A percentile compares a stretch with the other conserved stretches of the same genome.
Evolutionary conservation across 805 yeast species (phyloP).

Genomic region (Candida ficus): DNA sequence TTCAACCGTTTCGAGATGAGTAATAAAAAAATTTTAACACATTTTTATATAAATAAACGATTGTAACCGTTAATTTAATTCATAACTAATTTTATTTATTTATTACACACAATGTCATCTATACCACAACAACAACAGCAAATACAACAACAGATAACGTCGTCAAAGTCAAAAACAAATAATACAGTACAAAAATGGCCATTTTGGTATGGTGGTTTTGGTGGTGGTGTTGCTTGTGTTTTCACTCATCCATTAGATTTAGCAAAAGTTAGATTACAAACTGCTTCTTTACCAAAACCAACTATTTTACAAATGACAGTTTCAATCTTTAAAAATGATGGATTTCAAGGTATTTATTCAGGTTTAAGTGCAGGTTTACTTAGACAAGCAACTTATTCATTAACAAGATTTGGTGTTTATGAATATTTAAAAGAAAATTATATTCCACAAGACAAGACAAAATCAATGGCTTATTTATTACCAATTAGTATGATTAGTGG

Average conservation of each 20-base stretch:
- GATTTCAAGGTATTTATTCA: conserved; percentile 63
- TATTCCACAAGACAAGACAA: conserved; percentile 37
- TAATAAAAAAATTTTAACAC: too few species aligned
- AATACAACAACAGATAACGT: conserved; percentile 4
- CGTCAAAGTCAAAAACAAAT: conserved; percentile 1
- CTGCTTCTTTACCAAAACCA: conserved; percentile 65
- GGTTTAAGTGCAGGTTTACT: conserved; percentile 79
- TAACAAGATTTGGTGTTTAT: conserved; percentile 83
- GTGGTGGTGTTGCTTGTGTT: conserved; percentile 61
- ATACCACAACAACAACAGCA: neutral
- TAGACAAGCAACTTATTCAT: conserved; percentile 85
- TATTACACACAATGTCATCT: neutral
- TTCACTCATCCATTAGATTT: conserved; percentile 81
- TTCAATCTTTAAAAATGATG: conserved; percentile 58
- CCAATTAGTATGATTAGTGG: conserved; percentile 87
- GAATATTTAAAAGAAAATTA: conserved; percentile 63
- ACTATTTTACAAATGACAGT: conserved; percentile 56
- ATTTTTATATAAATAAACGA: too few species aligned
- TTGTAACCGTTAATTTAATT: too few species aligned
- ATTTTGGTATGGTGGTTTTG: conserved; percentile 66
- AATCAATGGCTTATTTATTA: conserved; percentile 54
- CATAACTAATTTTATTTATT: too few species aligned
- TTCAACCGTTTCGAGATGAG: too few species aligned
- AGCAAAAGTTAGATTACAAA: conserved; percentile 83
- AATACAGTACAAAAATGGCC: conserved; percentile 31